Percentiles rank a stretch among this genome's conserved stretches.
Evolutionary conservation across 306 rosid genomes (phyloP).

Genomic region (Ceratonia siliqua): DNA sequence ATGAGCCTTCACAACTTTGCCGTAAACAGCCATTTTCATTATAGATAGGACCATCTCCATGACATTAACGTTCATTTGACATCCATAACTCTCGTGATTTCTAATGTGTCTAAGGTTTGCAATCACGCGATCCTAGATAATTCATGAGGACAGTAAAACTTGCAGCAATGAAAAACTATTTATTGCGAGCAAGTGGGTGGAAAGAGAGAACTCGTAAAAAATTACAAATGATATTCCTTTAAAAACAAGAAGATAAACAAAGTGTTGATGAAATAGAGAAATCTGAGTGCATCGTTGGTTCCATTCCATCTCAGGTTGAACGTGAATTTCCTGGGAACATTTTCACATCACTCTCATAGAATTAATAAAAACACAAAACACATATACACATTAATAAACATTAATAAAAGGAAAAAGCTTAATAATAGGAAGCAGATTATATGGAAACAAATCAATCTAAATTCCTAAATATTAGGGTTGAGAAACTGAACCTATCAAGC

Average conservation of each 20-base stretch:
- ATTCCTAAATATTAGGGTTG: no score
- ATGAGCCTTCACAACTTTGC: conserved; percentile 71
- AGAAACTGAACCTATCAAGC: no score
- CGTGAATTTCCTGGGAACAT: background rate
- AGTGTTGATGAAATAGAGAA: background rate
- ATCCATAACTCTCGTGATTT: conserved; percentile 98
- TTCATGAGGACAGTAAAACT: background rate
- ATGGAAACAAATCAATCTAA: no score
- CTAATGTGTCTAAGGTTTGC: conserved; percentile 6
- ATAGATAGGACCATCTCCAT: conserved; percentile 91
- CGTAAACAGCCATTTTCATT: conserved; percentile 86
- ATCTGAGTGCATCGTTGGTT: background rate
- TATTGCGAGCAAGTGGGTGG: background rate
- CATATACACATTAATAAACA: background rate
- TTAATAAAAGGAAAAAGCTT: no score
- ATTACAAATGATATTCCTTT: background rate
- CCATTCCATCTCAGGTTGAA: background rate
- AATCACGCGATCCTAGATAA: background rate
- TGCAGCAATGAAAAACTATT: background rate
- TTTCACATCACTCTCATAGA: background rate
- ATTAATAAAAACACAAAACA: background rate
- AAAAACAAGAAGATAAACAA: background rate
- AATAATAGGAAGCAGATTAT: no score
- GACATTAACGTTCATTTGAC: conserved; percentile 95
- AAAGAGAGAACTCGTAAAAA: background rate